These are phyloP conservation scores for Leccinum angustisporum DNA, from an alignment of 1,284 basidiomycete genomes.

Conservation along the genomic window DNA sequence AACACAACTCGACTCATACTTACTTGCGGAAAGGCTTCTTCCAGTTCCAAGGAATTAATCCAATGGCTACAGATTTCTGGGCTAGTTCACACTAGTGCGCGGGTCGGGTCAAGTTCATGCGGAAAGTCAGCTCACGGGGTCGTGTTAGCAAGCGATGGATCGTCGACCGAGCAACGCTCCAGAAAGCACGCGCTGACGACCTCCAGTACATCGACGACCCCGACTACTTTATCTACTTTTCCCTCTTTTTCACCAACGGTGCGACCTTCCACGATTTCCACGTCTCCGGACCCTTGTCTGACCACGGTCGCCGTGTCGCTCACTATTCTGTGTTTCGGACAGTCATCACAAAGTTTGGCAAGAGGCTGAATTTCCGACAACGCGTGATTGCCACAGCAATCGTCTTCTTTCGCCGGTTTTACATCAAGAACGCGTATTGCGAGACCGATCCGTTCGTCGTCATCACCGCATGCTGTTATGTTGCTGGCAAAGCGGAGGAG, in stretches of 20 bases:
- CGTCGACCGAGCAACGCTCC: slow-evolving; percentile 74
- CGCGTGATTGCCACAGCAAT: slow-evolving; percentile 91
- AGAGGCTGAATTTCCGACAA: slow-evolving; percentile 82
- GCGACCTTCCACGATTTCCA: neutral
- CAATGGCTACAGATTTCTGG: slow-evolving; percentile 78
- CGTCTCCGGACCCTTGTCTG: neutral
- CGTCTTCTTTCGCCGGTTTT: slow-evolving; percentile 93
- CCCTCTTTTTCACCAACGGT: slow-evolving; percentile 86
- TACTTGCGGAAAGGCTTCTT: neutral
- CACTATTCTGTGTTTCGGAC: neutral
- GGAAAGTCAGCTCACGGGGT: slow-evolving; percentile 16
- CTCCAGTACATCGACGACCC: slow-evolving; percentile 73
- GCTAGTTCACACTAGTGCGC: slow-evolving; percentile 72
- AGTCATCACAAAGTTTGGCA: slow-evolving; percentile 88
- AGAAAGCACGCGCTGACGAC: slow-evolving; percentile 74
- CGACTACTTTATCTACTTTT: slow-evolving; percentile 74
- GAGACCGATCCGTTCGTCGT: slow-evolving; percentile 95
- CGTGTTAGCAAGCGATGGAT: slow-evolving; percentile 80
- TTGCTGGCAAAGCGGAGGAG: slow-evolving; percentile 96
- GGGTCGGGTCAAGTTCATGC: slow-evolving; percentile 11
- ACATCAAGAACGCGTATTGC: slow-evolving; percentile 89
- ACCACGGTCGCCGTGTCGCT: neutral
- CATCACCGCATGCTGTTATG: slow-evolving; percentile 90
- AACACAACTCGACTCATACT: neutral
- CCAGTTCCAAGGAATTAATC: neutral